Base-by-base conservation (phyloP, 2,329 filamentous ascomycete genomes). In the Gaeumannomyces tritici region DNA sequence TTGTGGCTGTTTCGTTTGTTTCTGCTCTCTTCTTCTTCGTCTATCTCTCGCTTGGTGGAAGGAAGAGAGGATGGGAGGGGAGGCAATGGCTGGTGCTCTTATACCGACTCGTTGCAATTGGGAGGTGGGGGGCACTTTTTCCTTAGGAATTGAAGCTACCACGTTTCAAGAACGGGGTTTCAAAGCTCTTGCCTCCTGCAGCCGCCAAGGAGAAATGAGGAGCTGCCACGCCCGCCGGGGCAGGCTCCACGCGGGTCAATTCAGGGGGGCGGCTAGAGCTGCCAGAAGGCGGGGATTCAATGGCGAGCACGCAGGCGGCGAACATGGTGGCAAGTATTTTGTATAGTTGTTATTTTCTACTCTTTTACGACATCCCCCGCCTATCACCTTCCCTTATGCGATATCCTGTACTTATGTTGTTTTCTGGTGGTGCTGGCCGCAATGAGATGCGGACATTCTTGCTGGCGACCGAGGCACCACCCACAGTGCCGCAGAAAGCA, bases 1-100 rank as follows among this genome's bases (percentile, higher is more conserved):
- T 96, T 70, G 54, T 61, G 60, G 15, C 42, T 54, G 42, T 55
- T 28, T 42, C 21, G 24, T 12, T 29, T 56, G 55, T 28, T 31
- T 47, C 42, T 51, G 42, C 42, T 18, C 35, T 47, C 58, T 47
- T 35, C 51, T 13, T 51, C 12, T 24, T 51, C 24, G 24, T 13
- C 21, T 60, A 24, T 42, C 12, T 24, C 21, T n/a, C n/a, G n/a
- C n/a, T n/a, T 60, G 24, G 31, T 24, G 21, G 47, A 31, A 51
- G 5, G 47, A 24, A 29, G 15, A 33, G 24, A n/a, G 29, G 55
- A n/a, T 26, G 18, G 33, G 26, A 51, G 18, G 28, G 24, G 8
- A 15, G 33, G 28, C 47, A 27, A n/a, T 26, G 55, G 26, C 18
- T 28, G 15, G 59, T 29, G 59, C 18, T 51, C 42, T 51, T 51